A percentile compares a stretch with the other conserved stretches of the same genome.
Evolutionary conservation across 2,329 filamentous ascomycete species (phyloP).

Genomic region (Ascosphaera apis): DNA sequence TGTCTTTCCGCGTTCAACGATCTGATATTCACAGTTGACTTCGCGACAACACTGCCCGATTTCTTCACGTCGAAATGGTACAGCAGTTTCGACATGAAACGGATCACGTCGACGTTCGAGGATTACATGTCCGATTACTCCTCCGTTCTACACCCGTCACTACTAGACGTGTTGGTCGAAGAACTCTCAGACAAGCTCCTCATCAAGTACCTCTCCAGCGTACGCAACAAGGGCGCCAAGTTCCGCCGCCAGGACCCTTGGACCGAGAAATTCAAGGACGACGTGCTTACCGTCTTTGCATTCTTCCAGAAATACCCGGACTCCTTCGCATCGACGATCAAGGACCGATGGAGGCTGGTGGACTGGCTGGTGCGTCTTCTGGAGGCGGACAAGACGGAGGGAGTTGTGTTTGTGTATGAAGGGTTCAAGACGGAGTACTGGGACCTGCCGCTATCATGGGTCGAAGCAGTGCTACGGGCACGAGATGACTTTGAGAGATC

Average conservation of each 20-base stretch:
- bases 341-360: slow-evolving; percentile 78
- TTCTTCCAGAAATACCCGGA: slow-evolving; percentile 59
- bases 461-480: slow-evolving; percentile 67
- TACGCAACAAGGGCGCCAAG: slow-evolving; percentile 75
- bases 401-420: slow-evolving; percentile 55
- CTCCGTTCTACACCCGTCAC: slow-evolving; percentile 58
- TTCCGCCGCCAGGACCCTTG: slow-evolving; percentile 74
- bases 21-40: slow-evolving; percentile 78
- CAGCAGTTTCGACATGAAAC: slow-evolving; percentile 60
- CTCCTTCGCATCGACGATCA: slow-evolving; percentile 50
- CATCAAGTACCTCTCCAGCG: slow-evolving; percentile 56
- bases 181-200: slow-evolving; percentile 84
- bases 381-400: slow-evolving; percentile 46
- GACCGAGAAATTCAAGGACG: slow-evolving; percentile 80
- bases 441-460: slow-evolving; percentile 88
- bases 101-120: slow-evolving; percentile 83
- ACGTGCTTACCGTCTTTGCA: slow-evolving; percentile 71
- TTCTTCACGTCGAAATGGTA: slow-evolving; percentile 93
- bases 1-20: slow-evolving; percentile 72
- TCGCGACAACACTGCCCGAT: slow-evolving; percentile 56
- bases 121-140: slow-evolving; percentile 85
- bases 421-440: slow-evolving; percentile 70
- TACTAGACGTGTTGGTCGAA: slow-evolving; percentile 79
- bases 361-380: slow-evolving; percentile 63
- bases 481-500: slow-evolving; percentile 84